Base-by-base conservation (phyloP, 2,329 filamentous ascomycete species). In the Sclerotinia glacialis region DNA sequence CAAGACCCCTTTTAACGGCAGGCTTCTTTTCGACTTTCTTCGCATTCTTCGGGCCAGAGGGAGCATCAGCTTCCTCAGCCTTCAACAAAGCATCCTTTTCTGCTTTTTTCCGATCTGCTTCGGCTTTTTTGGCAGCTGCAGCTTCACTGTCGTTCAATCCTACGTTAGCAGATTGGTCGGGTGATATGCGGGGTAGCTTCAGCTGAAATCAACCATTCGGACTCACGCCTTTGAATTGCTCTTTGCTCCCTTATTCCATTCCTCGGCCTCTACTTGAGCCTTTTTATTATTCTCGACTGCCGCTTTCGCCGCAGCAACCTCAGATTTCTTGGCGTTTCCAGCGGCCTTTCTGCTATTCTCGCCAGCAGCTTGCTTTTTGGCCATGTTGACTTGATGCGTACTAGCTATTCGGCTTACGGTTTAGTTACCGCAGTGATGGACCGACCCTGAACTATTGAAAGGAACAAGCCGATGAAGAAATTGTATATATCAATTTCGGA, bases 271-370 rank as follows among this genome's bases (percentile, higher is more conserved):
- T 37, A 78, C 86, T 3, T 82, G 85, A 5, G 86, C 86, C 64
- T 82, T 85, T 79, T 89, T 89, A 47, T 84, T 80, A 49, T 92
- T 85, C 68, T 89, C 88, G 3, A 79, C 87, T 0, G 92, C 91
- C 67, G 88, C 84, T 80, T 98, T 98, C 66, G 85, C 80, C 11
- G 91, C 90, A 1, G 93, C 94, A 3, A 87, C 89, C 59, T 97
- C 93, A 70, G 93, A 93, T 83, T 99, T 98, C 80, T 92, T 86
- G 70, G 93, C 93, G 78, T 97, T 92, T 71, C 94, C 95, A 11
- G 89, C 86, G 3, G 81, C 92, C 82, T 98, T 98, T 81, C 97
- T 98, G 78, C 84, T 89, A 80, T 90, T 92, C 70, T 96, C 93
- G 64, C 81, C 85, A 80, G 72, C 78, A 75, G 83, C 85, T 78